A percentile compares a stretch with the other conserved stretches of the same genome.
Conservation (phyloP, 106 monocot species). For the Dendrobium chrysotoxum region DNA sequence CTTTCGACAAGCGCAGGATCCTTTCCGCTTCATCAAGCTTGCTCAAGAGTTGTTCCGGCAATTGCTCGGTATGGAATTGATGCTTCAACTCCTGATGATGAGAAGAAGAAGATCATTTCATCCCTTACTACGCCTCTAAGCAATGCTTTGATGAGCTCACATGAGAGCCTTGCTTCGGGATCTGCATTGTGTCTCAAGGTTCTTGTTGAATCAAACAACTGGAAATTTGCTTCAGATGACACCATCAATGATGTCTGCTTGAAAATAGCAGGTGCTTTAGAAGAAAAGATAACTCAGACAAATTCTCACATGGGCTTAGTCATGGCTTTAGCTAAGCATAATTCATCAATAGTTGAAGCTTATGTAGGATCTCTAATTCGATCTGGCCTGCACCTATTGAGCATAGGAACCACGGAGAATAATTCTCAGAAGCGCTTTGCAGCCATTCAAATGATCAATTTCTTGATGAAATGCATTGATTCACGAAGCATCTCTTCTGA, state of each 20-base stretch:
- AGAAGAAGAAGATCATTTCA: constrained; percentile 61
- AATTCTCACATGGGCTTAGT: constrained; percentile 84
- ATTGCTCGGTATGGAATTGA: constrained; percentile 96
- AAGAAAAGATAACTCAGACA: constrained; percentile 62
- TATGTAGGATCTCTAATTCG: constrained; percentile 76
- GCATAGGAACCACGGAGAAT: constrained; percentile 24
- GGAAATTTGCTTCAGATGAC: constrained; percentile 65
- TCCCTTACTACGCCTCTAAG: constrained; percentile 72
- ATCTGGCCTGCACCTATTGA: constrained; percentile 62
- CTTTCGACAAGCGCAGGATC: constrained; percentile 73
- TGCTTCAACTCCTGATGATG: constrained; percentile 52
- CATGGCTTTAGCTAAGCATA: constrained; percentile 87
- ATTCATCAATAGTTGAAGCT: constrained; percentile 59
- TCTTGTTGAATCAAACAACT: constrained; percentile 75
- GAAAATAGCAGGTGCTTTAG: constrained; percentile 67
- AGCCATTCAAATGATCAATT: constrained; percentile 93
- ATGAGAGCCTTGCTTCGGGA: constrained; percentile 68
- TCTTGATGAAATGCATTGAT: constrained; percentile 90
- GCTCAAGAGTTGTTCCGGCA: constrained; percentile 86
- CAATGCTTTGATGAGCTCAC: constrained; percentile 55
- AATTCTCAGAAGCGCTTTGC: constrained; percentile 81
- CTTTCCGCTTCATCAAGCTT: constrained; percentile 89
- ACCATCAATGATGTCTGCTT: constrained; percentile 76
- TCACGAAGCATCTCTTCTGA: constrained; percentile 60
- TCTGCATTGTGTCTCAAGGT: constrained; percentile 77